A percentile compares a stretch with the other conserved stretches of the same genome.
phyloP scores from a whole-genome alignment of 257 asterid genomes.

The Jacaranda mimosifolia region DNA sequence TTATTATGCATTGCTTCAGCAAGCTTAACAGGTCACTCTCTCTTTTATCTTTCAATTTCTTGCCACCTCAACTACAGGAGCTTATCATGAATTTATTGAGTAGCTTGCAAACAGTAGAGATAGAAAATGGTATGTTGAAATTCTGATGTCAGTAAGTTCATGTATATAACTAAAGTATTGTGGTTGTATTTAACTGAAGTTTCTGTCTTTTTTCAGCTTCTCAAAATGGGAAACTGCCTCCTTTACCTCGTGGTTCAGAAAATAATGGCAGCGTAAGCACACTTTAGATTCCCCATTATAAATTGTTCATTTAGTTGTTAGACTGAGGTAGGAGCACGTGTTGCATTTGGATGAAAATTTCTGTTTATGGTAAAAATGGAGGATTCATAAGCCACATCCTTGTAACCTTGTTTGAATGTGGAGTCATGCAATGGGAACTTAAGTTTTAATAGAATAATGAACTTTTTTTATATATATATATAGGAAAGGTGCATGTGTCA shows the following conservation, averaged over 20 bases:
- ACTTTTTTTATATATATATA: conserved; percentile 2
- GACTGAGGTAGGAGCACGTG: background rate
- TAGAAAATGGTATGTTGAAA: conserved; percentile 67
- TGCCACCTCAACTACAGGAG: conserved; percentile 64
- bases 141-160: conserved; percentile 29
- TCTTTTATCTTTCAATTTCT: conserved; percentile 31
- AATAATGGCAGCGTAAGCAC: conserved; percentile 85
- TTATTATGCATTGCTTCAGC: conserved; percentile 22
- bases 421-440: conserved; percentile 1
- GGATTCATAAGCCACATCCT: conserved; percentile 10
- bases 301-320: conserved; percentile 10
- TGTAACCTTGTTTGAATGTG: background rate
- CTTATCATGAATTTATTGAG: conserved; percentile 78
- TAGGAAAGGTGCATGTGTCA: conserved; percentile 3
- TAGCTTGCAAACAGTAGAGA: conserved; percentile 80
- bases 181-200: conserved; percentile 32
- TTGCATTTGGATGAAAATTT: background rate
- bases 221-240: conserved; percentile 82
- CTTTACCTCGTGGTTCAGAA: conserved; percentile 71
- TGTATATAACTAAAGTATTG: conserved; percentile 15
- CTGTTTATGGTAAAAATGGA: background rate
- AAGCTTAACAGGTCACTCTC: background rate
- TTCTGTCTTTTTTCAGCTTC: conserved; percentile 58
- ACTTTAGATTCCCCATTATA: conserved; percentile 15
- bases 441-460: background rate